phyloP scores from a whole-genome alignment of 176 grass and related monocot species.

The Saccharum spontaneum region DNA sequence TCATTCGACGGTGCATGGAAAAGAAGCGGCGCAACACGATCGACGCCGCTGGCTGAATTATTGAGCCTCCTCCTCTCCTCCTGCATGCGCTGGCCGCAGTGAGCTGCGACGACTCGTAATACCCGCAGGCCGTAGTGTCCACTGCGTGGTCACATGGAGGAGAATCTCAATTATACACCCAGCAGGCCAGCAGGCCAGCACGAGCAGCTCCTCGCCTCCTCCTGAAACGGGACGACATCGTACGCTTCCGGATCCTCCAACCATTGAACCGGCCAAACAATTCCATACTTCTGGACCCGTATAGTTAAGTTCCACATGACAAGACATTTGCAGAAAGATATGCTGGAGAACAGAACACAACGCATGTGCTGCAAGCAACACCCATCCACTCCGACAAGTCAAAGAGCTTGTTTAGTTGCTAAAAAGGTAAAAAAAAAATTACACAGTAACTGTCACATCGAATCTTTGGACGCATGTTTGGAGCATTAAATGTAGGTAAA shows the following conservation, averaged over 20 bases:
- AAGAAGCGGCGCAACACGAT: not conserved
- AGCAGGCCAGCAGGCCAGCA: not conserved
- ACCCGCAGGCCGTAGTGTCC: not conserved
- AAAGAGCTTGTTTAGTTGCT: too few relatives aligned
- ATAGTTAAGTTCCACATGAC: too few relatives aligned
- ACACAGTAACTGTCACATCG: too few relatives aligned
- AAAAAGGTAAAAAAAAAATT: too few relatives aligned
- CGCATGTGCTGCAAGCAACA: conserved; percentile 13
- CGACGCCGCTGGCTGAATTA: not conserved
- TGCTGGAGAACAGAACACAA: too few relatives aligned
- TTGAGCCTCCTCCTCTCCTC: not conserved
- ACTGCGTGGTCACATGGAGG: conserved; percentile 12
- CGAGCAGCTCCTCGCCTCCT: not conserved
- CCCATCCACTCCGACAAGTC: not conserved
- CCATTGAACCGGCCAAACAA: not conserved
- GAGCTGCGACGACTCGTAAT: not conserved
- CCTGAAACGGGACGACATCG: not conserved
- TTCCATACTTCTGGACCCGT: not conserved
- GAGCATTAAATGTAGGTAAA: too few relatives aligned
- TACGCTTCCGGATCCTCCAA: not conserved
- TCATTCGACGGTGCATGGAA: not conserved
- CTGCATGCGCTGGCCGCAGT: not conserved
- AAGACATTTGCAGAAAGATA: too few relatives aligned
- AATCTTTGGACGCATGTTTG: too few relatives aligned
- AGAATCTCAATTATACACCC: not conserved